Conservation (phyloP, 306 rosid species). For the Gillenia trifoliata region DNA sequence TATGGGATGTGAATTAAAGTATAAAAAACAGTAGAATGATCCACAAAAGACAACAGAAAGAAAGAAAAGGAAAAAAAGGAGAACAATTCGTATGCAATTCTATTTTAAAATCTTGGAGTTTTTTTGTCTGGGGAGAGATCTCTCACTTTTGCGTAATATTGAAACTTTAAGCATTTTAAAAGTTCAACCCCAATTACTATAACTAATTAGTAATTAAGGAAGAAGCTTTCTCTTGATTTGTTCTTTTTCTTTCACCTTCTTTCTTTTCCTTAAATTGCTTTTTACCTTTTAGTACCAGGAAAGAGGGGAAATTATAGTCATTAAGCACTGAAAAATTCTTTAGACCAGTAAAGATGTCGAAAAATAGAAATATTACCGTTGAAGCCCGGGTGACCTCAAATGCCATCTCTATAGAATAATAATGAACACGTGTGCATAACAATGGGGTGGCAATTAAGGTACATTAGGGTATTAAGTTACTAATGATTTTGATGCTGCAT, state of each 20-base stretch:
- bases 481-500: background rate
- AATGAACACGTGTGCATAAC: background rate
- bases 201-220: background rate
- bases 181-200: background rate
- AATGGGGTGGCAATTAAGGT: background rate
- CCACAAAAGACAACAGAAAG: constrained; percentile 3
- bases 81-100: background rate
- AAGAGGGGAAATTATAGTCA: background rate
- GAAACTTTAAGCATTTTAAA: background rate
- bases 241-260: background rate
- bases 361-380: background rate
- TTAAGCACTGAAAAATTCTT: background rate
- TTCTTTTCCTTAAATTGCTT: background rate
- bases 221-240: background rate
- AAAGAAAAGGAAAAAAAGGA: background rate
- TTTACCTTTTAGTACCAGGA: background rate
- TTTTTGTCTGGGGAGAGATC: background rate
- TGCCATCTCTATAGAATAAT: background rate
- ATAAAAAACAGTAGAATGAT: background rate
- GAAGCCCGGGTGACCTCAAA: background rate
- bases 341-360: background rate
- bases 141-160: background rate
- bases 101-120: background rate
- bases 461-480: background rate
- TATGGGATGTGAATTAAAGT: background rate